These are phyloP conservation scores for Saccharum officinarum DNA, from an alignment of 176 grass and related monocot genomes.

Conservation along the genomic window DNA sequence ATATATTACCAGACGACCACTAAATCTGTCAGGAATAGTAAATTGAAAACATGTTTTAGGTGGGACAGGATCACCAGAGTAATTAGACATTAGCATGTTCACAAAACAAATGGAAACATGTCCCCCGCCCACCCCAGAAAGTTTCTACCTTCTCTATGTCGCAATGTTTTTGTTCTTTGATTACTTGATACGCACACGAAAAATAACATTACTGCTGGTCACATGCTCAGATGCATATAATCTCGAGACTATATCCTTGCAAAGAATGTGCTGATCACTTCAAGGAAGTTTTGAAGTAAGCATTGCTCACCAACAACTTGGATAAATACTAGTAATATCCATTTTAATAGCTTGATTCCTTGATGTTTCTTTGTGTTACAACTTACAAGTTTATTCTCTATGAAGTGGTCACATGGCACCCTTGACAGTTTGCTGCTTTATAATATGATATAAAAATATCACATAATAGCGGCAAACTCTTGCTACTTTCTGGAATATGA, in stretches of 20 bases:
- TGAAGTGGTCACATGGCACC: background rate
- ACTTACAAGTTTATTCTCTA: background rate
- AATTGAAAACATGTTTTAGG: background rate
- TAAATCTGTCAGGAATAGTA: background rate
- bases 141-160: background rate
- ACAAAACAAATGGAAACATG: background rate
- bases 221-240: constrained; percentile 74
- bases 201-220: constrained; percentile 29
- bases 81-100: background rate
- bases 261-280: constrained; percentile 97
- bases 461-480: background rate
- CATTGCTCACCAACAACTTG: constrained; percentile 16
- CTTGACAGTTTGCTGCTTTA: background rate
- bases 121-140: background rate
- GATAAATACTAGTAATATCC: background rate
- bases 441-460: background rate
- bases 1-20: background rate
- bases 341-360: constrained; percentile 15
- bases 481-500: constrained; percentile 2
- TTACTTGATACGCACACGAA: constrained; percentile 13
- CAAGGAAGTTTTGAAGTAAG: constrained; percentile 97
- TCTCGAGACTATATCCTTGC: constrained; percentile 91
- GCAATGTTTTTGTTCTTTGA: background rate
- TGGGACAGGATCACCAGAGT: background rate
- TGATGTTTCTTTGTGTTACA: background rate